Evolutionary conservation across 1,139 yeast genomes (phyloP).

Genomic region (Candida smagusa): DNA sequence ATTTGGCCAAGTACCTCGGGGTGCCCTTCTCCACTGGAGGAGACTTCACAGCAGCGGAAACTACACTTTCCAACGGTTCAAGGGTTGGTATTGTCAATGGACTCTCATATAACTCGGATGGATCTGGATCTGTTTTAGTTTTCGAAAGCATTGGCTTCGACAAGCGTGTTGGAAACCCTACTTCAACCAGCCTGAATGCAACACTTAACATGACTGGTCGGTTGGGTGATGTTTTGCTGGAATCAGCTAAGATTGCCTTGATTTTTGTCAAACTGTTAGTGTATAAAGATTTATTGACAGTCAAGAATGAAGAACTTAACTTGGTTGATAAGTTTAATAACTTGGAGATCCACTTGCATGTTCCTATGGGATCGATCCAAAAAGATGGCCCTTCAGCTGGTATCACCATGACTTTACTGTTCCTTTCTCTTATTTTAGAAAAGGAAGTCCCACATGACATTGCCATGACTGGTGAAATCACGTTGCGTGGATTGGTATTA

Average conservation of each 20-base stretch:
- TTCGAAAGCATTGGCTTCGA: conserved; percentile 73
- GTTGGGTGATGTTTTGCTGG: conserved; percentile 78
- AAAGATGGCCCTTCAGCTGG: conserved; percentile 97
- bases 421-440: conserved; percentile 67
- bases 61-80: conserved; percentile 13
- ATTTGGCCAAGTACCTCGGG: conserved; percentile 52
- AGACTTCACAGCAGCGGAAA: conserved; percentile 14
- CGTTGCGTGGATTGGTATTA: conserved; percentile 77
- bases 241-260: conserved; percentile 77
- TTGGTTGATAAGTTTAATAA: conserved; percentile 45
- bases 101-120: conserved; percentile 82
- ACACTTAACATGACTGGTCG: conserved; percentile 75
- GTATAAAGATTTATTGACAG: conserved; percentile 30
- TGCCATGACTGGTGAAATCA: conserved; percentile 95
- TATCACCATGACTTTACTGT: conserved; percentile 79
- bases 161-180: conserved; percentile 15
- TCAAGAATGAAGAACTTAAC: conserved; percentile 22
- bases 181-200: conserved; percentile 33
- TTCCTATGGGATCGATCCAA: conserved; percentile 83
- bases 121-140: conserved; percentile 78
- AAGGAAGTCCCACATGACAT: conserved; percentile 63
- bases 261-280: conserved; percentile 67
- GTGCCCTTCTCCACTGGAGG: conserved; percentile 34
- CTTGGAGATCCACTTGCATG: conserved; percentile 75
- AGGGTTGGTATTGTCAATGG: conserved; percentile 81